Evolutionary conservation across 31 red algal species (phyloP), one percentile per base, ranked within the genome.

Genomic region (Asparagopsis taxiformis): DNA sequence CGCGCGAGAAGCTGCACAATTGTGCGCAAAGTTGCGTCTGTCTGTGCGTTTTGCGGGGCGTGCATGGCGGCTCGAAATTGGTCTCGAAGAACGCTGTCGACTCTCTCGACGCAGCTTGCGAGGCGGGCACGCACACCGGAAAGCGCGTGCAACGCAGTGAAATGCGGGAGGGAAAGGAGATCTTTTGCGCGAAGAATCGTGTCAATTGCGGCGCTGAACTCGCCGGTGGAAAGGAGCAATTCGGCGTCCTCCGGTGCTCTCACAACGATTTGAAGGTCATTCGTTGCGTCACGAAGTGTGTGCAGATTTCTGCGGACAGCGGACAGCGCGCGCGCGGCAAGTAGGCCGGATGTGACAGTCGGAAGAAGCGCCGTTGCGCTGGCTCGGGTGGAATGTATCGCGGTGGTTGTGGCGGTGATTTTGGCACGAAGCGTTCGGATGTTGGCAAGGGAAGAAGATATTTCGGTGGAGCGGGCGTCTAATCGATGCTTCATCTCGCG

Each of bases 201-300:
- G 26, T 67, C 51, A 46, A 89, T 89, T 1, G 85, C 75, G n/a
- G 72, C 72, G 17, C 49, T 48, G 41, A 75, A 88, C 22, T 75
- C 83, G 23, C 72, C 83, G 6, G 62, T 43, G 32, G 41, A 34
- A 21, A 88, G 31, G 20, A 88, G 34, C 10, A 62, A 39, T 3
- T 50, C 15, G 2, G 73, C 72, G 35, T 88, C 72, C 39, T 49
- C 49, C 0, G 83, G 65, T 16, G 83, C 83, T 35, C 49, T 52
- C 22, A 46, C 55, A 30, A 76, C 83, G 15, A 39, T 35, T 10
- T 67, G 43, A 8, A 72, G 25, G 31, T 32, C 64, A 36, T 39
- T 55, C 5, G 65, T 20, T 24, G 83, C 83, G 6, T 35, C 52
- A 30, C 63, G 73, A 26, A 88, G 24, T 0, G 64, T 62, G 17